These are phyloP conservation scores for Aspergillus uvarum DNA, from an alignment of 2,329 filamentous ascomycete genomes.

Conservation along the genomic window DNA sequence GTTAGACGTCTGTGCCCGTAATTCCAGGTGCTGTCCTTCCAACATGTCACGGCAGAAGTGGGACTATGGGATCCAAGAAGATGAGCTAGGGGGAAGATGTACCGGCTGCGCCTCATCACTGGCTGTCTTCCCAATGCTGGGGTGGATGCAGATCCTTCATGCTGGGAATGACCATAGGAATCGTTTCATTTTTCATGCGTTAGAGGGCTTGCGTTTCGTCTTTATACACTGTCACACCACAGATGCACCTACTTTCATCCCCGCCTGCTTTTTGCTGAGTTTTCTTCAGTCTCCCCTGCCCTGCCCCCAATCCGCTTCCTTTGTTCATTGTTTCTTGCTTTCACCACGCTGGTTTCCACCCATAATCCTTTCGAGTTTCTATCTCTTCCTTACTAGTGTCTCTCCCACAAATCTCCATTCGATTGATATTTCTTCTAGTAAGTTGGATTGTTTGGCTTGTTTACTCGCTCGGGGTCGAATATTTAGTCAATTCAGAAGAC, in stretches of 20 bases:
- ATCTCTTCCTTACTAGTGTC: conserved; percentile 12
- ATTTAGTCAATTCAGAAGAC: conserved; percentile 37
- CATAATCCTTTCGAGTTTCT: conserved; percentile 12
- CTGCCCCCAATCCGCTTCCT: conserved; percentile 12
- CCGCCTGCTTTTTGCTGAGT: background rate
- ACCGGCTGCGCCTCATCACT: conserved; percentile 1
- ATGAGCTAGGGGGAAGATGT: conserved; percentile 4
- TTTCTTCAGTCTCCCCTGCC: conserved; percentile 21
- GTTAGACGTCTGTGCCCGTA: conserved; percentile 58
- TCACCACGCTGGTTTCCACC: conserved; percentile 3
- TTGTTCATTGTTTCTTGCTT: conserved; percentile 22
- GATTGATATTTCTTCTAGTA: conserved; percentile 26
- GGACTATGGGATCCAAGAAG: conserved; percentile 1
- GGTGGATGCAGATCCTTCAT: background rate
- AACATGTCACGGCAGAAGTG: conserved; percentile 3
- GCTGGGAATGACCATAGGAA: conserved; percentile 19
- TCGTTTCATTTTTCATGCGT: conserved; percentile 31
- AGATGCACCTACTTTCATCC: conserved; percentile 16
- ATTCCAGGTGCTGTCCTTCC: conserved; percentile 22
- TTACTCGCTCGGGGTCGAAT: conserved; percentile 26
- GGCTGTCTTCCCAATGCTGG: conserved; percentile 6
- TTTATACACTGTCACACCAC: conserved; percentile 29
- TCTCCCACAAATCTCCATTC: conserved; percentile 20
- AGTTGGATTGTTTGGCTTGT: conserved; percentile 36
- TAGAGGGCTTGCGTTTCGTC: conserved; percentile 35